Conservation (phyloP, 139 green algal species). For the Limnomonas spitsbergensis region DNA sequence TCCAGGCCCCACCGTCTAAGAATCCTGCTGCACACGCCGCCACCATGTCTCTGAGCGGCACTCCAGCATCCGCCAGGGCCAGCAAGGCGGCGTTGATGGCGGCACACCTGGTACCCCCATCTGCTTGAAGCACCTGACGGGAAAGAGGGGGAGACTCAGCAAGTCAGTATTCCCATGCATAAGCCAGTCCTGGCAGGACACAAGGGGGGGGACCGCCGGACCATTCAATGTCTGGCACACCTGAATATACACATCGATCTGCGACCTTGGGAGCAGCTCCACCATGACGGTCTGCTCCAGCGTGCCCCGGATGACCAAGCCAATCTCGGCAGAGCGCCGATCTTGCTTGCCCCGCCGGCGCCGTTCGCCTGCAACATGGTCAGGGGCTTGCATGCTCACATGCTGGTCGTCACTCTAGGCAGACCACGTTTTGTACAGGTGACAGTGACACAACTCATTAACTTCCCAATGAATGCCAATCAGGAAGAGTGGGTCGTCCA, state of each 20-base stretch:
- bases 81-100: constrained; percentile 92
- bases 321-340: constrained; percentile 74
- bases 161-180: too few relatives aligned
- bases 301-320: constrained; percentile 67
- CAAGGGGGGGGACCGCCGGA: too few relatives aligned
- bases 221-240: too few relatives aligned
- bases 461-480: not conserved
- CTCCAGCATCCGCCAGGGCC: constrained; percentile 78
- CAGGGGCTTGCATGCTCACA: too few relatives aligned
- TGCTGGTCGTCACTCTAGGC: too few relatives aligned
- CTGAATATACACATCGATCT: constrained; percentile 91
- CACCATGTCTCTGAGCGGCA: constrained; percentile 80
- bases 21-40: constrained; percentile 68
- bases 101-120: constrained; percentile 80
- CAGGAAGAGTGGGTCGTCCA: too few relatives aligned
- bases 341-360: constrained; percentile 54
- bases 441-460: not conserved
- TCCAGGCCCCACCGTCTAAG: constrained; percentile 48
- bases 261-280: constrained; percentile 76
- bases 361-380: constrained; percentile 75
- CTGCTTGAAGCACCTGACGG: constrained; percentile 82
- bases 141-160: too few relatives aligned
- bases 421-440: not conserved
- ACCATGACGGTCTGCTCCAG: constrained; percentile 82
- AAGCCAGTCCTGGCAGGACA: too few relatives aligned